Evolutionary conservation across 1,284 basidiomycete species (phyloP), one percentile per base, ranked within the genome.

Genomic region (Paramarasmius palmivorus): DNA sequence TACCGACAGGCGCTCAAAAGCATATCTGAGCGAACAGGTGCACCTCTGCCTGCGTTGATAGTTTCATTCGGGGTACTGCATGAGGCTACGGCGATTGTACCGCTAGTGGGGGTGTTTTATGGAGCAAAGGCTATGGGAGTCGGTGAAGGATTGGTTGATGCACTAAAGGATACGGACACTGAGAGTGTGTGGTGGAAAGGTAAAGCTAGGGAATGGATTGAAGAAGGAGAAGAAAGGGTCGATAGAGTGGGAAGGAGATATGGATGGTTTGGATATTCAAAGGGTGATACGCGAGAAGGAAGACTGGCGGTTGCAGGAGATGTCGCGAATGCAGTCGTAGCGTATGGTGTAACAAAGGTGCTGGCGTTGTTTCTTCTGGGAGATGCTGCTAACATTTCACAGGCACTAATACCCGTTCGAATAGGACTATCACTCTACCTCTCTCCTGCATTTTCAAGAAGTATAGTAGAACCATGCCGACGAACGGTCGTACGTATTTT

Each of bases 331-430:
- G 85, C 86, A 0, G 82, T 94, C 0, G 77, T 93, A 19, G 93
- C 94, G 0, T 98, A 96, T 67, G 86, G 86, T 1, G 73, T 84
- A 5, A 90, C 89, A 55, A 98, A 95, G 81, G 93, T 90, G 64
- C 49, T 77, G 48, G 4, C 40, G 9, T 12, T 5, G 22, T 15
- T n/a, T 29, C 40, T 12, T 2, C 19, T n/a, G 32, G 23, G 42
- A 29, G 52, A 54, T 57, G 34, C 20, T 49, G 47, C 20, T 54
- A 44, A 47, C 39, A 46, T 49, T 53, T 19, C 50, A 4, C 60
- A 95, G 92, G 90, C 89, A 0, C 68, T 94, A 12, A 65, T 93
- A 3, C 92, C 93, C 2, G 65, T 90, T 17, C 82, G 93, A 7
- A 81, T 95, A 57, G 90, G 82, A 0, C 65, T 84, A 1, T 92